phyloP scores from a whole-genome alignment of 306 rosid species.

The Psophocarpus tetragonolobus region DNA sequence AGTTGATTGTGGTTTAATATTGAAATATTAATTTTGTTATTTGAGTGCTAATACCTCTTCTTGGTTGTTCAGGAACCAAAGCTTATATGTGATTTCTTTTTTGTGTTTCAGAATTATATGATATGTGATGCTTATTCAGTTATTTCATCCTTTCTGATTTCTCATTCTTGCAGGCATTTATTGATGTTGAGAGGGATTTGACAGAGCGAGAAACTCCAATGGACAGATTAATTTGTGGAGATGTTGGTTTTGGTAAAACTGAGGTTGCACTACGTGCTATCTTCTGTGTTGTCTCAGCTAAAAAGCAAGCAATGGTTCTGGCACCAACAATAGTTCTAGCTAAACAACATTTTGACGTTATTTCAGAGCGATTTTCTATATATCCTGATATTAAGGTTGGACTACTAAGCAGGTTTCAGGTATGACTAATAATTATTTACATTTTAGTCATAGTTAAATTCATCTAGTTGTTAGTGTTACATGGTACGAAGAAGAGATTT shows the following conservation, averaged over 20 bases:
- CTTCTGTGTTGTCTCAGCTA: constrained; percentile 74
- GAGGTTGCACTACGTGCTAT: constrained; percentile 99
- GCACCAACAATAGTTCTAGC: constrained; percentile 97
- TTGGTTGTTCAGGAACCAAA: constrained; percentile 1
- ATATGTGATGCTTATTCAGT: constrained; percentile 27
- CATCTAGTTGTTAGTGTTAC: constrained; percentile 3
- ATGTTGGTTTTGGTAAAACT: constrained; percentile 98
- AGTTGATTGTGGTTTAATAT: neutral
- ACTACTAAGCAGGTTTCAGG: constrained; percentile 96
- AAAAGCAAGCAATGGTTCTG: constrained; percentile 93
- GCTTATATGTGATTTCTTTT: neutral
- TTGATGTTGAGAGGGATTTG: constrained; percentile 88
- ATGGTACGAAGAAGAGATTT: neutral
- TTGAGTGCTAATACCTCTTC: neutral
- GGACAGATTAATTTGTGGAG: constrained; percentile 97
- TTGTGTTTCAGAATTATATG: neutral
- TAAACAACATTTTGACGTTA: constrained; percentile 88
- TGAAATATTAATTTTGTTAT: constrained; percentile 19
- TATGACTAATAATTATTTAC: constrained; percentile 28
- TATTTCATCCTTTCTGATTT: constrained; percentile 28
- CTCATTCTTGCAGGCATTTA: constrained; percentile 64
- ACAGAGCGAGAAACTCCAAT: constrained; percentile 84
- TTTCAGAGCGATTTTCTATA: constrained; percentile 75
- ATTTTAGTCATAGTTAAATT: constrained; percentile 25
- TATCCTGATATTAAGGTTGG: constrained; percentile 71